Conservation (phyloP, 768 basidiomycete species). For the Suillus variegatus region DNA sequence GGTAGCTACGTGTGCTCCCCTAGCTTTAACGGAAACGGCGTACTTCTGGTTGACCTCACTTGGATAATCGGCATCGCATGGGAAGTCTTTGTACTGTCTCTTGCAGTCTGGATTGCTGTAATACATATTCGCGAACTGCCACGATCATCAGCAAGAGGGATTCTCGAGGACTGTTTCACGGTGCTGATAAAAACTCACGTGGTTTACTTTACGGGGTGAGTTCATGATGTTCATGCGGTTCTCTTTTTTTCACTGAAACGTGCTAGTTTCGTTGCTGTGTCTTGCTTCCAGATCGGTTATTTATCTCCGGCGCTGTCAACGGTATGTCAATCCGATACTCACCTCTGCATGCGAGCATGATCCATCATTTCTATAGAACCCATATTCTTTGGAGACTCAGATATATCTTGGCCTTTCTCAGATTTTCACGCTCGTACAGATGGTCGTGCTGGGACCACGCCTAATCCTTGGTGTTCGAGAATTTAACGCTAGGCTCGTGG, state of each 20-base stretch:
- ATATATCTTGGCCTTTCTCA: neutral
- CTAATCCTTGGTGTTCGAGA: neutral
- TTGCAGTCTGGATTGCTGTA: neutral
- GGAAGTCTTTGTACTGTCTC: neutral
- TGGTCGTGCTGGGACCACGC: neutral
- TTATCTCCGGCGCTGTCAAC: neutral
- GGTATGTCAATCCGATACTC: neutral
- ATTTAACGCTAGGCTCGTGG: neutral
- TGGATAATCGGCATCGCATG: neutral
- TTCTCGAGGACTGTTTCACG: neutral
- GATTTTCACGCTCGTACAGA: neutral
- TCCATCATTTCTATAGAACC: neutral
- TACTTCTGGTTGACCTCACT: neutral
- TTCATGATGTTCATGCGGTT: neutral
- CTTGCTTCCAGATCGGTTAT: neutral
- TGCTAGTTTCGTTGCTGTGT: neutral
- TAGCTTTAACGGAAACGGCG: neutral
- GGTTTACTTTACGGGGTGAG: neutral
- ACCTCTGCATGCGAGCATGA: neutral
- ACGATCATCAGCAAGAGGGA: neutral
- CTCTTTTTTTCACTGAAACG: neutral
- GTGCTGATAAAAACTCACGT: neutral
- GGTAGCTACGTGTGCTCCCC: neutral
- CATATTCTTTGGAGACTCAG: neutral
- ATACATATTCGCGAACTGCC: neutral